Evolutionary conservation across 2,329 filamentous ascomycete species (phyloP), one percentile per base, ranked within the genome.

Genomic region (Leptoxyphium fumago): DNA sequence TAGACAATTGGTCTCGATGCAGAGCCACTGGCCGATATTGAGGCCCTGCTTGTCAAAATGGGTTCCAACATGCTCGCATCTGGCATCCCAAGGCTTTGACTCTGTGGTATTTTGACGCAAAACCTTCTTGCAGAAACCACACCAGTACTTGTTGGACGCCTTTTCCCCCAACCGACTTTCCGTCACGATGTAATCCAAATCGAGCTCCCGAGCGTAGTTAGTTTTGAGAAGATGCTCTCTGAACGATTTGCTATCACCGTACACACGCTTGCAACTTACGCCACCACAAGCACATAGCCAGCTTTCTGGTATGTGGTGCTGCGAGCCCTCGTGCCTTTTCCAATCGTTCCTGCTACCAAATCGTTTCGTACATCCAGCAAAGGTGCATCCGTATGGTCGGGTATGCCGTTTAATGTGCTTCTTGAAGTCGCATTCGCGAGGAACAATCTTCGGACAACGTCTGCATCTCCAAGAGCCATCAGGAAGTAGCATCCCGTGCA

Each of bases 311-410:
- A 82, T 75, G 48, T 75, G 77, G 59, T 94, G 87, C 55, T 89
- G 82, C 13, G 75, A 78, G 50, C 78, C 82, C 56, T 95, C 89
- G 55, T 95, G 88, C 1, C 88, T 77, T 59, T 93, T 94, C 88
- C 78, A 95, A 61, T 95, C 88, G 46, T 86, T 88, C 58, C 94
- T 94, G 61, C 83, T 88, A n/a, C 88, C 88, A 52, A 94, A 94
- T 0, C 59, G 69, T 56, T 85, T 87, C 41, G 64, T 61, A 55
- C 88, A 94, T 28, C 66, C 63, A 8, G 69, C 62, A 50, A 79
- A 83, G 0, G 86, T 94, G 61, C 88, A 95, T 10, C 78, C 79
- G 49, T 89, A 94, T 0, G 86, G 88, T 50, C 78, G 79, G 7
- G 75, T 72, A 59, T 95, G 88, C 1, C 87, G 77, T 58, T 86